Conservation (phyloP, 2,329 filamentous ascomycete genomes). For the Beauveria rudraprayagi region DNA sequence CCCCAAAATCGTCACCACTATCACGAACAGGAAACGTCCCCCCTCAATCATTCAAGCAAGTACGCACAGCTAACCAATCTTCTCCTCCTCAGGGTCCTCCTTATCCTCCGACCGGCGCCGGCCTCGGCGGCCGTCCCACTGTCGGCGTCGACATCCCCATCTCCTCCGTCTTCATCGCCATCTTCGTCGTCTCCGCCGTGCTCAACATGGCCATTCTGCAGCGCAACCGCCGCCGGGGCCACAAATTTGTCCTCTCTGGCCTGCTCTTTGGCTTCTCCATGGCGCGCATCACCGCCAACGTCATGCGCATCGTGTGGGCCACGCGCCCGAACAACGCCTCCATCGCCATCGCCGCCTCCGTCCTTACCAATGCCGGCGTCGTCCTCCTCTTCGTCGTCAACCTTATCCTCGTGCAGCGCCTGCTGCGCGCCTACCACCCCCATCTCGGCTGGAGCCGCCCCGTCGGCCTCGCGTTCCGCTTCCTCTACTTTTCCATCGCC, state of each 20-base stretch:
- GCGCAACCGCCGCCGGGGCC: slow-evolving; percentile 37
- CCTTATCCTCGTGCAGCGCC: slow-evolving; percentile 65
- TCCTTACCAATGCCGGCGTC: slow-evolving; percentile 68
- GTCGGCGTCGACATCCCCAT: slow-evolving; percentile 55
- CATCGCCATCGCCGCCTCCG: slow-evolving; percentile 50
- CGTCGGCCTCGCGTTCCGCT: slow-evolving; percentile 44
- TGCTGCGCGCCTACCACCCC: slow-evolving; percentile 67
- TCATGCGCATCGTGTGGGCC: slow-evolving; percentile 47
- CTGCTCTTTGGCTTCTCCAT: slow-evolving; percentile 52
- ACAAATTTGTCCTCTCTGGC: slow-evolving; percentile 53
- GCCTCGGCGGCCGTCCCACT: slow-evolving; percentile 50
- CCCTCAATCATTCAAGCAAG: too few relatives aligned
- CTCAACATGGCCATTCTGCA: slow-evolving; percentile 52
- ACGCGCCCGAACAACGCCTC: slow-evolving; percentile 29
- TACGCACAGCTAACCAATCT: slow-evolving; percentile 4
- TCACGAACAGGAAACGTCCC: not conserved
- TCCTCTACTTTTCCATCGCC: slow-evolving; percentile 50
- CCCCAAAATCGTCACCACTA: not conserved
- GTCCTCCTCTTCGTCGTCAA: slow-evolving; percentile 72
- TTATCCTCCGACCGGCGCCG: slow-evolving; percentile 34
- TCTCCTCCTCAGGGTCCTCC: slow-evolving; percentile 25
- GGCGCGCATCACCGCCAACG: slow-evolving; percentile 43
- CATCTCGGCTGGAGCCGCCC: slow-evolving; percentile 57
- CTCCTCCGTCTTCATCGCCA: slow-evolving; percentile 50
- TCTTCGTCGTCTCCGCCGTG: slow-evolving; percentile 47